Conservation (phyloP, 2,329 filamentous ascomycete species). For the Lachnellula subtilissima region DNA sequence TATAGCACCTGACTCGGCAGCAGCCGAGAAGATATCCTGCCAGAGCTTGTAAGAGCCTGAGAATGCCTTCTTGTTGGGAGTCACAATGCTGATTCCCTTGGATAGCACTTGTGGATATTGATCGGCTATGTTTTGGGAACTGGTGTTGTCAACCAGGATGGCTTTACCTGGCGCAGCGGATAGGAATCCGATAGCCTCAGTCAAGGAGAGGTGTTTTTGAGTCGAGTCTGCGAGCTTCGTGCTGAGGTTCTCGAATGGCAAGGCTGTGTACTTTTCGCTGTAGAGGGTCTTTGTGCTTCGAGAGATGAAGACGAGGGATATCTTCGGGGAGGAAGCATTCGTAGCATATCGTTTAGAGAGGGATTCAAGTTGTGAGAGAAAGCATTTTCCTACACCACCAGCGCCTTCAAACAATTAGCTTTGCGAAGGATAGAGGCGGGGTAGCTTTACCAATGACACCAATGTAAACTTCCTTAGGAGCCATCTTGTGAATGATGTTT, state of each 20-base stretch:
- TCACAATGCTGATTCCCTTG: constrained; percentile 84
- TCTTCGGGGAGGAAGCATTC: constrained; percentile 38
- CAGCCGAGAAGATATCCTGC: constrained; percentile 78
- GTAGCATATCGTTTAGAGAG: constrained; percentile 63
- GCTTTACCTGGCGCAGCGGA: constrained; percentile 70
- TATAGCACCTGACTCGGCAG: constrained; percentile 66
- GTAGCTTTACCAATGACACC: constrained; percentile 39
- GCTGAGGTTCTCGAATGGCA: constrained; percentile 56
- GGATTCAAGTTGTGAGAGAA: constrained; percentile 73
- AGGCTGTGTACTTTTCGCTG: constrained; percentile 64
- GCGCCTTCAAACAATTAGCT: constrained; percentile 54
- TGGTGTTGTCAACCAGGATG: constrained; percentile 92
- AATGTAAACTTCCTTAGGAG: constrained; percentile 37
- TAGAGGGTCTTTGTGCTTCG: constrained; percentile 81
- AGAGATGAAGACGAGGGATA: constrained; percentile 78
- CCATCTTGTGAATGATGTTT: constrained; percentile 16
- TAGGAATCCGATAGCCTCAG: constrained; percentile 74
- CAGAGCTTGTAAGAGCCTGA: constrained; percentile 76
- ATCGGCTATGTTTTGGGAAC: constrained; percentile 78
- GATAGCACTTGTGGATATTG: constrained; percentile 77
- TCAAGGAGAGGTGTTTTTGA: constrained; percentile 59
- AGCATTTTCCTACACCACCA: constrained; percentile 88
- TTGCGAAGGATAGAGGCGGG: constrained; percentile 9
- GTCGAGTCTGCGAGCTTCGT: constrained; percentile 60
- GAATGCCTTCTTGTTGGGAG: constrained; percentile 98